Conservation (phyloP, 306 rosid species). For the Prunus mume region DNA sequence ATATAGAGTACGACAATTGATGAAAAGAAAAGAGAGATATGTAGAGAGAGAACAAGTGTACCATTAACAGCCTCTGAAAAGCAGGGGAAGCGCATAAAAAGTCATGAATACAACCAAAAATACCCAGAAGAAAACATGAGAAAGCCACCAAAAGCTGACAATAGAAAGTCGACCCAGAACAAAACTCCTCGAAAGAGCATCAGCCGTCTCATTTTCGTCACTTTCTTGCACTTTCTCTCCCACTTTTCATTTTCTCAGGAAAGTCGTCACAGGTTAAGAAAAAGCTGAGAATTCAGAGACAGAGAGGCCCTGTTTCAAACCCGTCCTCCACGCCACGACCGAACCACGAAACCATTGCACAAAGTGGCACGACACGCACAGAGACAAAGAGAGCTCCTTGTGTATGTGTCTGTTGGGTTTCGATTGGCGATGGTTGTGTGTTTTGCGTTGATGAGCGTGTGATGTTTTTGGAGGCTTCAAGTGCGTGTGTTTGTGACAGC, state of each 20-base stretch:
- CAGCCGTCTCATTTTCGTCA: neutral
- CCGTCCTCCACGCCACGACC: conserved; percentile 32
- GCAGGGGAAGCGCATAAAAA: conserved; percentile 24
- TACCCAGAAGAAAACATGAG: conserved; percentile 37
- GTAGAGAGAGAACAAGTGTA: conserved; percentile 15
- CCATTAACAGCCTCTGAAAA: conserved; percentile 38
- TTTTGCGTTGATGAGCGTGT: neutral
- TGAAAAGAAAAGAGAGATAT: neutral
- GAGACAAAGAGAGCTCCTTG: neutral
- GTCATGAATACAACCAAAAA: conserved; percentile 20
- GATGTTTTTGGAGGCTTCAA: neutral
- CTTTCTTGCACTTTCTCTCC: conserved; percentile 14
- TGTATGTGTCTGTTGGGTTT: neutral
- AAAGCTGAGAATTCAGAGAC: conserved; percentile 28
- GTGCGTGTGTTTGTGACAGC: conserved; percentile 19
- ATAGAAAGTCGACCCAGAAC: conserved; percentile 41
- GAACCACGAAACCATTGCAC: conserved; percentile 47
- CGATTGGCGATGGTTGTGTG: neutral
- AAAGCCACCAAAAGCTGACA: conserved; percentile 24
- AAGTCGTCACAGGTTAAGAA: neutral
- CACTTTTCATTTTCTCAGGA: conserved; percentile 1
- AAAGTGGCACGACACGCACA: neutral
- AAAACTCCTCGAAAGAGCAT: conserved; percentile 22
- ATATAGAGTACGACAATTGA: too few relatives aligned
- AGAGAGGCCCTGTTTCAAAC: conserved; percentile 49